These are phyloP conservation scores for Lactarius quietus DNA, from an alignment of 768 basidiomycete species.

Conservation along the genomic window DNA sequence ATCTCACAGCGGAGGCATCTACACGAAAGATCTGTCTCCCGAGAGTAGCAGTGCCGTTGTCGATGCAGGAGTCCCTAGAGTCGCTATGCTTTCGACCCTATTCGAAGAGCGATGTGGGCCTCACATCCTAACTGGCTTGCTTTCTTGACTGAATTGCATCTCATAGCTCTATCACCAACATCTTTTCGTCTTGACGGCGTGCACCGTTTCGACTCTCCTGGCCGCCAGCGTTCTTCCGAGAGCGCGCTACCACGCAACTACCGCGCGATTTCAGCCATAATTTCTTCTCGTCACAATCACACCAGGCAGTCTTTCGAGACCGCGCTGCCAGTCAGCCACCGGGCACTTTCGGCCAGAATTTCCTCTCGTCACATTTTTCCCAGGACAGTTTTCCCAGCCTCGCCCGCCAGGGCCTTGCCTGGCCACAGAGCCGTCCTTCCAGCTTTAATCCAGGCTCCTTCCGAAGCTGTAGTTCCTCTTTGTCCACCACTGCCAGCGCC, in stretches of 20 bases:
- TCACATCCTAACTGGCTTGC: too few relatives aligned
- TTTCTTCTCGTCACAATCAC: slow-evolving; percentile 43
- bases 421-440: slow-evolving; percentile 45
- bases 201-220: slow-evolving; percentile 39
- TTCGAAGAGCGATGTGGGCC: too few relatives aligned
- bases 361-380: slow-evolving; percentile 41
- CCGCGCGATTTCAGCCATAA: slow-evolving; percentile 48
- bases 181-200: slow-evolving; percentile 13
- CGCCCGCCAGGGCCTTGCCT: slow-evolving; percentile 43
- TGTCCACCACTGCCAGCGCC: slow-evolving; percentile 50
- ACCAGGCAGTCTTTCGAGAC: slow-evolving; percentile 32
- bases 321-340: slow-evolving; percentile 73
- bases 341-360: slow-evolving; percentile 44
- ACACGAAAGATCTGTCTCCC: too few relatives aligned
- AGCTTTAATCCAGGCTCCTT: slow-evolving; percentile 45
- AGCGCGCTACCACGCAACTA: slow-evolving; percentile 69
- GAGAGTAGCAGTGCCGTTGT: too few relatives aligned
- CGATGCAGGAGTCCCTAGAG: too few relatives aligned
- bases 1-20: too few relatives aligned
- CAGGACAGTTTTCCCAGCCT: slow-evolving; percentile 41
- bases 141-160: too few relatives aligned
- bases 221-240: slow-evolving; percentile 45
- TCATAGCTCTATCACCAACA: too few relatives aligned
- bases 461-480: slow-evolving; percentile 60
- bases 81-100: too few relatives aligned